Conservation (phyloP, 2,329 filamentous ascomycete genomes). For the Lachnellula cervina region DNA sequence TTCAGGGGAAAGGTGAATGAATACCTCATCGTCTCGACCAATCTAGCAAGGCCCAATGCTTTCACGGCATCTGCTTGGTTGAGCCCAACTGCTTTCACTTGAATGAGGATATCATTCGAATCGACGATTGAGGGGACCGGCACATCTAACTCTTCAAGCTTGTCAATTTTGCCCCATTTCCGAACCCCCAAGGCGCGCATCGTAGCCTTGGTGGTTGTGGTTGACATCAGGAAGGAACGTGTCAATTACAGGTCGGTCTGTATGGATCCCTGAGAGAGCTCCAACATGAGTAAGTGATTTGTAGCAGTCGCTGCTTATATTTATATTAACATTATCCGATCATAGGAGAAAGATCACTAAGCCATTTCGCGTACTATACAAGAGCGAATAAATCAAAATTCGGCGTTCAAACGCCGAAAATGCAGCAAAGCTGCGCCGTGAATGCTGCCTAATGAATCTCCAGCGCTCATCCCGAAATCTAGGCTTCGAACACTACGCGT, state of each 20-base stretch:
- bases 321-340: no score
- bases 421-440: no score
- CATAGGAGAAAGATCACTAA: no score
- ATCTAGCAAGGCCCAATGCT: not conserved
- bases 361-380: no score
- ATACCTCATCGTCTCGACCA: not conserved
- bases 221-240: not conserved
- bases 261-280: not conserved
- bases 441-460: no score
- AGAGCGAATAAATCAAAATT: no score
- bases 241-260: not conserved
- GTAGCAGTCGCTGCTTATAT: no score
- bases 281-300: no score
- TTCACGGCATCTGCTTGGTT: not conserved
- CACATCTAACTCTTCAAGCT: not conserved
- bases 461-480: no score
- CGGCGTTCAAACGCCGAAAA: no score
- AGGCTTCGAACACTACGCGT: no score
- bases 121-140: not conserved
- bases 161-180: not conserved
- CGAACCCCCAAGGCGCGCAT: slow-evolving; percentile 1
- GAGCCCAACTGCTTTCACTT: slow-evolving; percentile 1
- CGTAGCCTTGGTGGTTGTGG: not conserved
- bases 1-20: not conserved
- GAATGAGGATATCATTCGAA: slow-evolving; percentile 1